Conservation (phyloP, 257 asterid species). For the Capsicum chinense region DNA sequence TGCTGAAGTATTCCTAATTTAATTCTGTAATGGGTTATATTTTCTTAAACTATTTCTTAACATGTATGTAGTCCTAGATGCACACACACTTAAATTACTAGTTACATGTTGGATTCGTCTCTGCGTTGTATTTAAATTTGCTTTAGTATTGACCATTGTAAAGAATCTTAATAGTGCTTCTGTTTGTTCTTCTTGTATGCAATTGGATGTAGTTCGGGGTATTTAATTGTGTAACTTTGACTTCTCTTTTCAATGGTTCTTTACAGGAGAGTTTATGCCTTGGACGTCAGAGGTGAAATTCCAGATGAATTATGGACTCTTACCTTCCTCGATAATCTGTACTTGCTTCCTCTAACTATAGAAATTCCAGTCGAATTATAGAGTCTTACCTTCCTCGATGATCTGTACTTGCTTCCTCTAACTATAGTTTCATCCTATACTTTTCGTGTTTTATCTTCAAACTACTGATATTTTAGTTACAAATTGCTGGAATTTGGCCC, state of each 20-base stretch:
- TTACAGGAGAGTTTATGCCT: slow-evolving; percentile 54
- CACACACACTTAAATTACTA: background rate
- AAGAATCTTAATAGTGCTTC: background rate
- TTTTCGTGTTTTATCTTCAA: background rate
- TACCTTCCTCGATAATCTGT: slow-evolving; percentile 54
- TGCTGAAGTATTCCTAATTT: background rate
- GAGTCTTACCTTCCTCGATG: no score
- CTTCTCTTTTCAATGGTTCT: background rate
- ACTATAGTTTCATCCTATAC: background rate
- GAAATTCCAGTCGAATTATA: no score
- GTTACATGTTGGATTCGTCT: background rate
- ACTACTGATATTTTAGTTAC: background rate
- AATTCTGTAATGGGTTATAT: background rate
- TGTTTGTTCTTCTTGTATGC: background rate
- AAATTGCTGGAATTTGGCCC: slow-evolving; percentile 55
- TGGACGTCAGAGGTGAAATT: slow-evolving; percentile 47
- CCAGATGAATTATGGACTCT: slow-evolving; percentile 69
- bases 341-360: background rate
- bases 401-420: no score
- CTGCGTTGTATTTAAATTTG: background rate
- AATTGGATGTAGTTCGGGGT: background rate
- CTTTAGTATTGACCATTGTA: background rate
- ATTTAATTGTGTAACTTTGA: background rate
- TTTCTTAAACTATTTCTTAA: no score
- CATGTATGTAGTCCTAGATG: background rate